A percentile compares a stretch with the other conserved stretches of the same genome.
These are phyloP conservation scores for Trametes versicolor DNA, from an alignment of 1,284 basidiomycete species.

Conservation along the genomic window DNA sequence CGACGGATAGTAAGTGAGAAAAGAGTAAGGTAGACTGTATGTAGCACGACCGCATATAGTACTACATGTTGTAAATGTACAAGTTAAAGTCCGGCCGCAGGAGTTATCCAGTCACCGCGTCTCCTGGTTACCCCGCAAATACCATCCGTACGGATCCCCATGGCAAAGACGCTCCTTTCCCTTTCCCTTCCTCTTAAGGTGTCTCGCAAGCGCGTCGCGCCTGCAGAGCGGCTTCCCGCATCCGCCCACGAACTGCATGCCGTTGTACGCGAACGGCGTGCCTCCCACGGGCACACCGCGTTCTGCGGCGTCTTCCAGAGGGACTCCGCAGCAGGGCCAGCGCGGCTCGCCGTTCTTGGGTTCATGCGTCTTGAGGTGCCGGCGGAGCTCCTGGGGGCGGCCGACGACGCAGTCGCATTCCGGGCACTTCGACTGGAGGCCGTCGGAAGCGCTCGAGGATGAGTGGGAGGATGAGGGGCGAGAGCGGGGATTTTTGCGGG, in stretches of 20 bases:
- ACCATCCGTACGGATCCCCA: conserved; percentile 37
- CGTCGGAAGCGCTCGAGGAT: not conserved
- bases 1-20: too few species aligned
- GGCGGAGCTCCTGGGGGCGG: conserved; percentile 60
- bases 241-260: conserved; percentile 56
- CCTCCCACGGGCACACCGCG: conserved; percentile 41
- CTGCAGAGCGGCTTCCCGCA: conserved; percentile 63
- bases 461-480: not conserved
- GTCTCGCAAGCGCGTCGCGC: conserved; percentile 64
- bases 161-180: conserved; percentile 52
- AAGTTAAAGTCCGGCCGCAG: not conserved
- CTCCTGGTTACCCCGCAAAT: conserved; percentile 16
- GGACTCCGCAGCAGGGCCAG: conserved; percentile 55
- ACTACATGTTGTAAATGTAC: not conserved
- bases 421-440: conserved; percentile 9
- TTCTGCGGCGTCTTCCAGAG: conserved; percentile 44
- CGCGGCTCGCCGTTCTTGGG: conserved; percentile 39
- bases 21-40: too few species aligned
- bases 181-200: conserved; percentile 63
- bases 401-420: conserved; percentile 44
- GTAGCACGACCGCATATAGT: too few species aligned
- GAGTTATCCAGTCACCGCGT: not conserved
- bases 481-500: not conserved
- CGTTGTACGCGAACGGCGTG: conserved; percentile 50
- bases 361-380: conserved; percentile 61